Percentiles rank a stretch among this genome's conserved stretches.
Conservation (phyloP, 2,329 filamentous ascomycete genomes). For the Mycosphaerella sp. region DNA sequence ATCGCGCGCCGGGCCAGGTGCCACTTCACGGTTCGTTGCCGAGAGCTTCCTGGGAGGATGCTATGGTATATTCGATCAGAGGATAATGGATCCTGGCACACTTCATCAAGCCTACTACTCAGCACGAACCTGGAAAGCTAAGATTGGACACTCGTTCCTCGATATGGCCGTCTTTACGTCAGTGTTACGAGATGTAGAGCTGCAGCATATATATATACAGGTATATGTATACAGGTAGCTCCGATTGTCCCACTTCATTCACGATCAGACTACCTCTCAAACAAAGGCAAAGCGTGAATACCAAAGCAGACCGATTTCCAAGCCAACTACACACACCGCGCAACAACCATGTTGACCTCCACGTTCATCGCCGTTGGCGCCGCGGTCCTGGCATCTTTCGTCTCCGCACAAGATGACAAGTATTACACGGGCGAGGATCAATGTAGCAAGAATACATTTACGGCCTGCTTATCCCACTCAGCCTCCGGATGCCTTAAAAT, state of each 20-base stretch:
- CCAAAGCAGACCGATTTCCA: no score
- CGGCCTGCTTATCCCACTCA: neutral
- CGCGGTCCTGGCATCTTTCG: neutral
- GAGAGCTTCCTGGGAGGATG: neutral
- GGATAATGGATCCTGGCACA: neutral
- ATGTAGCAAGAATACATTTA: neutral
- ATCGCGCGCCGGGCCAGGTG: no score
- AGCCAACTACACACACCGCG: neutral
- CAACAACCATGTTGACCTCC: neutral
- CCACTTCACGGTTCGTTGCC: no score
- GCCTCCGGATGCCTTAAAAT: conserved; percentile 9
- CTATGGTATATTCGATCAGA: neutral
- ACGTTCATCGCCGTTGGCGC: neutral
- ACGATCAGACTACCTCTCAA: no score
- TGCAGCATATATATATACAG: no score
- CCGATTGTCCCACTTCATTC: no score
- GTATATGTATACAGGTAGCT: no score
- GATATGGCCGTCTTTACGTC: neutral
- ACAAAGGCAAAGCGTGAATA: no score
- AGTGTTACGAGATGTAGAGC: no score
- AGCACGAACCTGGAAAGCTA: neutral
- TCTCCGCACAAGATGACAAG: neutral
- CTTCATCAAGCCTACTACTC: neutral
- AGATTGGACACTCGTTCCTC: neutral
- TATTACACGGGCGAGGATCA: no score